Conservation (phyloP, 164 flowering plant species). For the Pachysandra terminalis region DNA sequence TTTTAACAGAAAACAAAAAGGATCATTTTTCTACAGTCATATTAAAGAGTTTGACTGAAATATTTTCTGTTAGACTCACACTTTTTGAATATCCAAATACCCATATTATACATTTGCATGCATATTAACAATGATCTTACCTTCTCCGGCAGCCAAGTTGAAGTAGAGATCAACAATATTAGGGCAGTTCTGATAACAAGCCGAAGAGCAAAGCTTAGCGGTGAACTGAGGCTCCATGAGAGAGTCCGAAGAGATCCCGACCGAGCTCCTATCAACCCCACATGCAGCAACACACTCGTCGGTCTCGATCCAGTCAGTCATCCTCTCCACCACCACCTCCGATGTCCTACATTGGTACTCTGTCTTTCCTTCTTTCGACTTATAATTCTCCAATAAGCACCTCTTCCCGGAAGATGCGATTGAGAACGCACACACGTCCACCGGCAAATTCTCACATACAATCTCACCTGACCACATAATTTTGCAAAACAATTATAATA, state of each 20-base stretch:
- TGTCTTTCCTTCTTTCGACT: background rate
- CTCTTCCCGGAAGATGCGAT: slow-evolving; percentile 28
- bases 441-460: slow-evolving; percentile 27
- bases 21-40: too few relatives aligned
- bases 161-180: background rate
- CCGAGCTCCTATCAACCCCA: background rate
- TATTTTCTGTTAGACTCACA: too few relatives aligned
- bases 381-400: slow-evolving; percentile 30
- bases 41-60: too few relatives aligned
- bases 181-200: background rate
- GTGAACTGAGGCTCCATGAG: background rate
- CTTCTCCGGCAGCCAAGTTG: background rate
- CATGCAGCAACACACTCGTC: background rate
- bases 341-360: background rate
- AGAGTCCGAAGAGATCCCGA: background rate
- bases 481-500: background rate
- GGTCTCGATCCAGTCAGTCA: background rate
- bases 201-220: background rate
- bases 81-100: too few relatives aligned
- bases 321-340: background rate
- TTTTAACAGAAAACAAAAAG: too few relatives aligned
- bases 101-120: too few relatives aligned
- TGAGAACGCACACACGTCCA: slow-evolving; percentile 24
- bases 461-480: slow-evolving; percentile 14
- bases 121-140: too few relatives aligned